Base-by-base conservation (phyloP, 805 yeast genomes). In the Candida alai region DNA sequence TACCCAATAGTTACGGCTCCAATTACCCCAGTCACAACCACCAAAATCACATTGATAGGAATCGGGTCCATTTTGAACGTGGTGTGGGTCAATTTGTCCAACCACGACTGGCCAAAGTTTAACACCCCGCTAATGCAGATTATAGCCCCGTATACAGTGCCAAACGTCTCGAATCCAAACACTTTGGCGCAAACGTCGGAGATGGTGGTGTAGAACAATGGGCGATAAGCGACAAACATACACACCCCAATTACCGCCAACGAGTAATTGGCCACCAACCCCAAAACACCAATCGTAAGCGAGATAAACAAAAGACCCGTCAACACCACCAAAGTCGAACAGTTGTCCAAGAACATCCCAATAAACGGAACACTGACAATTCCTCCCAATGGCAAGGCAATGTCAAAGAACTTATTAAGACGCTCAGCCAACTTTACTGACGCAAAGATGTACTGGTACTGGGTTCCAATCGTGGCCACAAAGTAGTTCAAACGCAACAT, bases 151-250 rank as follows among this genome's bases (percentile, higher is more conserved):
- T 75, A 75, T 19, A 75, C 68, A 1, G 77, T 70, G 24, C 83
- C 80, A 50, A 75, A 73, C 8, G 80, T 73, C 46, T 74, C 78
- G 43, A 72, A 68, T 1, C 83, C 82, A 51, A 76, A 78, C 30
- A 73, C 78, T 51, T 78, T 79, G 18, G 83, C 78, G 47, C 80
- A 74, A 48, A 65, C 70, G 48, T 74, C 80, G 3, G 76, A 68
- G 24, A 74, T 58, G 2, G 76, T 62, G n/a, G 80, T 74, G 49
- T 74, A 74, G 54, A 73, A 74, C 44, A 74, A 73, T 23, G 80
- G 80, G 51, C 80, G 63, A 58, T 69, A 74, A 23, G 62, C 65
- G 23, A 73, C 78, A 49, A 74, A 74, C 13, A 74, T 33, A 24
- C 65, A 48, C 19, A 74, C 70, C 41, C 72, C 68, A 31, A 70